Evolutionary conservation across 1,139 yeast species (phyloP).

Genomic region (Pichia sp.): DNA sequence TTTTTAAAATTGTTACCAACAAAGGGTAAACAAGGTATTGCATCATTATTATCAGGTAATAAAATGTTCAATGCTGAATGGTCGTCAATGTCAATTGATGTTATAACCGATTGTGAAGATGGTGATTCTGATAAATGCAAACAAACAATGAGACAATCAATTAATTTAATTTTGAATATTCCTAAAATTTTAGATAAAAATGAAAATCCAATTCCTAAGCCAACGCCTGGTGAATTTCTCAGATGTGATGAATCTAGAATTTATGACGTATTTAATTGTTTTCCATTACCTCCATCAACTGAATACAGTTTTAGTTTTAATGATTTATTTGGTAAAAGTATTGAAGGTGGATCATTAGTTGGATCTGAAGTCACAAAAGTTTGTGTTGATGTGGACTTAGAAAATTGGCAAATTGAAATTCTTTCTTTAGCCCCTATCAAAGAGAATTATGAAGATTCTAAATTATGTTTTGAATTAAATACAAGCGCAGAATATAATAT

Average conservation of each 20-base stretch:
- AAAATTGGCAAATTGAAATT: conserved; percentile 42
- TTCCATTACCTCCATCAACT: conserved; percentile 59
- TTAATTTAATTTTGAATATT: conserved; percentile 70
- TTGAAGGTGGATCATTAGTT: conserved; percentile 59
- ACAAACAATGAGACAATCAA: conserved; percentile 58
- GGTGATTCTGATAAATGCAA: conserved; percentile 34
- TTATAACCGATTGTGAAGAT: conserved; percentile 50
- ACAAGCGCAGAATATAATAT: conserved; percentile 25
- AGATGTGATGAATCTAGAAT: conserved; percentile 65
- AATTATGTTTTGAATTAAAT: conserved; percentile 26
- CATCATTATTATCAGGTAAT: conserved; percentile 89
- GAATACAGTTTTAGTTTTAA: conserved; percentile 50
- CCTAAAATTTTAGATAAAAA: conserved; percentile 57
- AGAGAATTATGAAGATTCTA: conserved; percentile 8
- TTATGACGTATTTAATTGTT: conserved; percentile 61
- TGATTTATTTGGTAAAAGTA: conserved; percentile 62
- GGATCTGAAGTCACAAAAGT: conserved; percentile 37
- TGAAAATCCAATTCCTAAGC: conserved; percentile 73
- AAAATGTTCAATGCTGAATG: conserved; percentile 89
- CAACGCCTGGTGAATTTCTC: conserved; percentile 59
- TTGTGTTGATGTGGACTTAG: conserved; percentile 39
- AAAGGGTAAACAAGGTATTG: conserved; percentile 84
- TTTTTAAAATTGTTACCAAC: conserved; percentile 86
- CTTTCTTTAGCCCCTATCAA: conserved; percentile 17
- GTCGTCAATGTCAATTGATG: conserved; percentile 90